Conservation (phyloP, 345 rosid genomes). For the Ceriops zippeliana region DNA sequence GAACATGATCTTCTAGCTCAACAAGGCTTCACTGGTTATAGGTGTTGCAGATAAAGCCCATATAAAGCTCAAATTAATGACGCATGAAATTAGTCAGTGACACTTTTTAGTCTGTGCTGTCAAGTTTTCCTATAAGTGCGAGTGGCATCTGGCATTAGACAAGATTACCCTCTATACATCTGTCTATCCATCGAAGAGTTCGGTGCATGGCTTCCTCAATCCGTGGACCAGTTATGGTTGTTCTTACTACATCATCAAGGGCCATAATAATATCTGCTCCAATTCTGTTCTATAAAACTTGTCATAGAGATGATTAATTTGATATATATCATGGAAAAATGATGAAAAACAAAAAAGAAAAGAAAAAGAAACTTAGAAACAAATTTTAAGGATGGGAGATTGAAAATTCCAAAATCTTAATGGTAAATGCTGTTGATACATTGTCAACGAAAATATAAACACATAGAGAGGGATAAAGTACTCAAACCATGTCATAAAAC, state of each 20-base stretch:
- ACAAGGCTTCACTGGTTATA: background rate
- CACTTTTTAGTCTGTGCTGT: conserved; percentile 3
- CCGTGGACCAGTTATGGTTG: conserved; percentile 76
- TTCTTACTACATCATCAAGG: conserved; percentile 80
- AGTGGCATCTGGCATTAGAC: conserved; percentile 5
- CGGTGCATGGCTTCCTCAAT: conserved; percentile 84
- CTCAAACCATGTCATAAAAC: background rate
- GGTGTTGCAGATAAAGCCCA: conserved; percentile 3
- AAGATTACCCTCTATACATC: conserved; percentile 60
- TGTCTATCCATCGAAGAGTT: conserved; percentile 83
- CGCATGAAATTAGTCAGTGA: background rate
- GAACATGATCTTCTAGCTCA: background rate
- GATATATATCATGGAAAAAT: background rate
- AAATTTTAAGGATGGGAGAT: background rate
- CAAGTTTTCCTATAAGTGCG: background rate
- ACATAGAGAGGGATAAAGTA: background rate
- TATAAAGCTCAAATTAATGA: conserved; percentile 2
- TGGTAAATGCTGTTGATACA: background rate
- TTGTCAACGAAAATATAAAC: background rate
- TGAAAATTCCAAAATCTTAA: background rate
- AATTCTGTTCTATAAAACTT: conserved; percentile 57
- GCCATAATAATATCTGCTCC: conserved; percentile 94
- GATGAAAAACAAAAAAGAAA: background rate
- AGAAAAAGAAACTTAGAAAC: background rate
- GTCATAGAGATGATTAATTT: background rate